These are phyloP conservation scores for Periconia sp. DNA, from an alignment of 2,329 filamentous ascomycete genomes.

Conservation along the genomic window DNA sequence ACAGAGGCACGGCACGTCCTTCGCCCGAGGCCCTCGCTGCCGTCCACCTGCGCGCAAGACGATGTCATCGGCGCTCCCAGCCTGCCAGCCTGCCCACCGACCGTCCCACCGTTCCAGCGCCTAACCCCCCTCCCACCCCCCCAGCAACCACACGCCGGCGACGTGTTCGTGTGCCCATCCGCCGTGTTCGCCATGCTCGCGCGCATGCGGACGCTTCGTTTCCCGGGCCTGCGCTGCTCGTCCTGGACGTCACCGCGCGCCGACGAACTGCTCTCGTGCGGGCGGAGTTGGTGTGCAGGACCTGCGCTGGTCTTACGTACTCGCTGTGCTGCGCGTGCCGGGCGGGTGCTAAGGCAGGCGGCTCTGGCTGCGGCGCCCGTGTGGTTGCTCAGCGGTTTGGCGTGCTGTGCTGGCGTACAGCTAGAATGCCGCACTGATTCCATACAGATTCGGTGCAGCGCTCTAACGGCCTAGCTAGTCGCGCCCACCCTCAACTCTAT, in stretches of 20 bases:
- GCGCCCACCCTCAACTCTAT: slow-evolving; percentile 7
- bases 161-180: not conserved
- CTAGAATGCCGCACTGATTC: slow-evolving; percentile 38
- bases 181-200: too few relatives aligned
- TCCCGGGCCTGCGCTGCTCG: too few relatives aligned
- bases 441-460: slow-evolving; percentile 45
- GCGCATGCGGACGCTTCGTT: too few relatives aligned
- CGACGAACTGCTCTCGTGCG: too few relatives aligned
- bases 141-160: too few relatives aligned
- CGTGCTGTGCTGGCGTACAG: slow-evolving; percentile 19
- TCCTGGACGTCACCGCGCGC: too few relatives aligned
- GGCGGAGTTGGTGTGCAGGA: too few relatives aligned
- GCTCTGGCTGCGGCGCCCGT: slow-evolving; percentile 1
- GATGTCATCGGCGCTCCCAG: slow-evolving; percentile 5
- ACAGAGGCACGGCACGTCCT: slow-evolving; percentile 3
- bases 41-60: not conserved
- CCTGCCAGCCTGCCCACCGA: too few relatives aligned
- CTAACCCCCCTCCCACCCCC: too few relatives aligned
- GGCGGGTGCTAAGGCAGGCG: not conserved
- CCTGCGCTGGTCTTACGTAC: too few relatives aligned
- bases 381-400: slow-evolving; percentile 3
- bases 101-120: too few relatives aligned
- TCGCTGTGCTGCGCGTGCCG: not conserved
- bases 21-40: not conserved
- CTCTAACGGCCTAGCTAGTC: slow-evolving; percentile 21